Percentiles rank a stretch among this genome's conserved stretches.
Conservation (phyloP, 331 rosid genomes). For the Cydonia oblonga region DNA sequence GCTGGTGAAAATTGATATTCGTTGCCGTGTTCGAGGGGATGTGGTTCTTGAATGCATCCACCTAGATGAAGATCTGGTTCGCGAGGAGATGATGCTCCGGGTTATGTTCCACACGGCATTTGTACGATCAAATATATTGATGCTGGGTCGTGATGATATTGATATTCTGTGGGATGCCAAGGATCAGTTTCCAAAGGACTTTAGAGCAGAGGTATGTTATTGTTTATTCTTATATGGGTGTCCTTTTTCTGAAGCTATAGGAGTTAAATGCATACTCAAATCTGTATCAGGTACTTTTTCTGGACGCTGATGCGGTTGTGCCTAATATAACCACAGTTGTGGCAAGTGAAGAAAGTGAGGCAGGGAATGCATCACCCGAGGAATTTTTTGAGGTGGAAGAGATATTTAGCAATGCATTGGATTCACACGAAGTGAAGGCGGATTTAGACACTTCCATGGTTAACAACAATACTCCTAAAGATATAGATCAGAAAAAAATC, state of each 20-base stretch:
- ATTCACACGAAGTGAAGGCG: constrained; percentile 60
- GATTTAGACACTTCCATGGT: constrained; percentile 36
- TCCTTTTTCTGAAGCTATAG: constrained; percentile 34
- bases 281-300: constrained; percentile 90
- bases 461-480: constrained; percentile 26
- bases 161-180: constrained; percentile 21
- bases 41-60: constrained; percentile 91
- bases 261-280: constrained; percentile 61
- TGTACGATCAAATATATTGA: constrained; percentile 77
- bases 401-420: constrained; percentile 75
- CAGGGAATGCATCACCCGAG: constrained; percentile 77
- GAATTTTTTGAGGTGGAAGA: constrained; percentile 97
- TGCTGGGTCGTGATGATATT: constrained; percentile 69
- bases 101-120: constrained; percentile 92
- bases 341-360: constrained; percentile 58
- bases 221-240: constrained; percentile 19
- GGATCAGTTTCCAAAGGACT: constrained; percentile 82
- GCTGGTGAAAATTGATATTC: constrained; percentile 79
- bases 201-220: constrained; percentile 79
- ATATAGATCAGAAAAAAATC: constrained; percentile 35
- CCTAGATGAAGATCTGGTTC: constrained; percentile 54
- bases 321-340: constrained; percentile 63
- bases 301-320: constrained; percentile 88
- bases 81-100: constrained; percentile 74
- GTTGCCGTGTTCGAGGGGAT: constrained; percentile 89